Conservation (phyloP, 2,329 filamentous ascomycete genomes). For the Neonectria coccinea region DNA sequence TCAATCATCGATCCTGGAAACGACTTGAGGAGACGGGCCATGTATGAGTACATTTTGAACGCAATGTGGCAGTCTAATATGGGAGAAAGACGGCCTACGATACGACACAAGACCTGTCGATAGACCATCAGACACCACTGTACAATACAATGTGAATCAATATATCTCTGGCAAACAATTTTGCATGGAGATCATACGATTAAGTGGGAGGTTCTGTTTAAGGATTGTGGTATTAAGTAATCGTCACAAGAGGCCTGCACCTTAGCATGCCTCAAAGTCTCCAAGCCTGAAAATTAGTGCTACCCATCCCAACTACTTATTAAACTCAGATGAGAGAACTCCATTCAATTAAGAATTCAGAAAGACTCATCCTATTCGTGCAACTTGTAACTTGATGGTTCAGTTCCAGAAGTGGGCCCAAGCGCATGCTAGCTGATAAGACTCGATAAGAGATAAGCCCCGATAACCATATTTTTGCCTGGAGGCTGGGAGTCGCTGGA, state of each 20-base stretch:
- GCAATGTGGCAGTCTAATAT: neutral
- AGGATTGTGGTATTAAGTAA: neutral
- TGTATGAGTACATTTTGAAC: slow-evolving; percentile 41
- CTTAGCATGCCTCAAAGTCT: neutral
- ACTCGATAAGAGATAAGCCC: slow-evolving; percentile 32
- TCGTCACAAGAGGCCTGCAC: neutral
- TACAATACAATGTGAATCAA: slow-evolving; percentile 41
- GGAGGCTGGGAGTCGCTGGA: slow-evolving; percentile 28
- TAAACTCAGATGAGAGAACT: neutral
- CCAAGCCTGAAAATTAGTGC: neutral
- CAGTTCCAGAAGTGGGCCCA: neutral
- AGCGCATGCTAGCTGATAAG: slow-evolving; percentile 4
- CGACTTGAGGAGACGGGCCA: slow-evolving; percentile 6
- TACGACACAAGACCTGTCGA: slow-evolving; percentile 15
- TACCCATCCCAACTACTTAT: neutral
- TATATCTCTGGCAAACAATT: neutral
- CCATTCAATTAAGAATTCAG: no score
- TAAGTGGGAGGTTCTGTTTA: neutral
- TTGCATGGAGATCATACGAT: neutral
- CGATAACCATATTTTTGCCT: slow-evolving; percentile 22
- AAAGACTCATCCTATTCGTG: neutral
- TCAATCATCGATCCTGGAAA: neutral
- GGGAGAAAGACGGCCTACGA: slow-evolving; percentile 2
- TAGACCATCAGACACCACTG: slow-evolving; percentile 36
- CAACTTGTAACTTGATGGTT: neutral